Conservation (phyloP, 2,329 filamentous ascomycete species). For the Periconia sp. region DNA sequence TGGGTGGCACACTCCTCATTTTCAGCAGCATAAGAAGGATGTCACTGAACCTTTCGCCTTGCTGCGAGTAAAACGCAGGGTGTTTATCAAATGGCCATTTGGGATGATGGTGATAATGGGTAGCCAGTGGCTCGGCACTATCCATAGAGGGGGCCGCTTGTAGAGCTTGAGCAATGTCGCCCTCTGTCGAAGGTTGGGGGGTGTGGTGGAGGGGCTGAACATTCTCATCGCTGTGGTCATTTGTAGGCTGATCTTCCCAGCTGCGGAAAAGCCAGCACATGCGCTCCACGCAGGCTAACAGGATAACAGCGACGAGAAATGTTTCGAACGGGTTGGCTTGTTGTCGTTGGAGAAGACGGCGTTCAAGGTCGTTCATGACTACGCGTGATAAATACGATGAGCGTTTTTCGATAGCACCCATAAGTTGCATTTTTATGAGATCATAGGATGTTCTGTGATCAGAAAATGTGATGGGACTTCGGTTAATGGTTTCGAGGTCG, state of each 20-base stretch:
- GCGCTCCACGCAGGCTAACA: slow-evolving; percentile 61
- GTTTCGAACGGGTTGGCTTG: slow-evolving; percentile 61
- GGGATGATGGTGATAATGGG: slow-evolving; percentile 18
- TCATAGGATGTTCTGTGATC: slow-evolving; percentile 48
- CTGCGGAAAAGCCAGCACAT: slow-evolving; percentile 60
- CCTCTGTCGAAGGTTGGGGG: slow-evolving; percentile 10
- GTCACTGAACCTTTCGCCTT: slow-evolving; percentile 61
- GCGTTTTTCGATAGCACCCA: slow-evolving; percentile 58
- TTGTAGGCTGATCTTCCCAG: slow-evolving; percentile 45
- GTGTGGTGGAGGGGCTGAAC: slow-evolving; percentile 5
- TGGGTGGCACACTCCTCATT: slow-evolving; percentile 55
- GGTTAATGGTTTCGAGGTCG: slow-evolving; percentile 31
- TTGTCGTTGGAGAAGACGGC: slow-evolving; percentile 60
- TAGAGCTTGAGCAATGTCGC: slow-evolving; percentile 26
- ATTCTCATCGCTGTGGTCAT: background rate
- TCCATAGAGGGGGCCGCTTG: slow-evolving; percentile 16
- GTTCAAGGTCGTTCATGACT: slow-evolving; percentile 62
- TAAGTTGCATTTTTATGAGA: slow-evolving; percentile 57
- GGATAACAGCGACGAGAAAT: slow-evolving; percentile 60
- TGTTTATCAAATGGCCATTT: slow-evolving; percentile 58
- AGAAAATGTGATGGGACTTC: slow-evolving; percentile 28
- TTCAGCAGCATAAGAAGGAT: slow-evolving; percentile 60
- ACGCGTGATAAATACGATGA: slow-evolving; percentile 55
- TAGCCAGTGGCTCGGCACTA: slow-evolving; percentile 4
- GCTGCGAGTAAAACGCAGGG: slow-evolving; percentile 54